Evolutionary conservation across 192 early-diverging fungal species (phyloP), one percentile per base, ranked within the genome.

Genomic region (Backusella tuberculispora): DNA sequence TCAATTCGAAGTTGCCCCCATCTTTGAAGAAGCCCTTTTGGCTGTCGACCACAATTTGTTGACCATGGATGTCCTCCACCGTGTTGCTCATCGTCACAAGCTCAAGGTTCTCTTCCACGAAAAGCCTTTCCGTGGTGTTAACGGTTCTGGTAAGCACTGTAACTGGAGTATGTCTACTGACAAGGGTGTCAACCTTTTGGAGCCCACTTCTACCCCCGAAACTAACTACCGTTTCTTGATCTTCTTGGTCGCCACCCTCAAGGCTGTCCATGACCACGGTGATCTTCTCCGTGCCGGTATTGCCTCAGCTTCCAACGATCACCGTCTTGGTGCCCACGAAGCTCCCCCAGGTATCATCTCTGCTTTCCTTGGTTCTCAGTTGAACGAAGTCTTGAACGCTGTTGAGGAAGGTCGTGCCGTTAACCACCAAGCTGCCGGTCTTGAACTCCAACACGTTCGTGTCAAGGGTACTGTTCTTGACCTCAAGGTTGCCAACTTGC

Each of bases 11-110:
- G 83, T 97, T 70, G 97, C 97, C 34, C 97, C 96, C 69, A 98
- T 99, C 78, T 99, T 98, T 72, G 96, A 99, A 88, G 95, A 97
- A 83, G 91, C 95, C 50, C 87, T 93, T 63, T 89, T 96, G 63
- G 97, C 97, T 38, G 94, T 98, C 37, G 97, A 99, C 88, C 97
- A 99, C 92, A 99, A 99, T 89, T 83, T 99, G 86, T 88, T 97
- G 81, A 93, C 94, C 79, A 99, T 99, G 97, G 95, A 97, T 85
- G 90, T 96, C 66, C 87, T 98, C 73, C 95, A 96, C 92, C 93
- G 93, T 86, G 96, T 99, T 48, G 95, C 97, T 41, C 96, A 99
- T 89, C 90, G 94, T 76, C 94, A 99, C 90, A 94, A 94, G 86
- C 90, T 99, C 80, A 95, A 95, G 88, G 92, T 92, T 69, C 89